Evolutionary conservation across 129 eudicot species (phyloP), one percentile per base, ranked within the genome.

Genomic region (Scalesia atractyloides): DNA sequence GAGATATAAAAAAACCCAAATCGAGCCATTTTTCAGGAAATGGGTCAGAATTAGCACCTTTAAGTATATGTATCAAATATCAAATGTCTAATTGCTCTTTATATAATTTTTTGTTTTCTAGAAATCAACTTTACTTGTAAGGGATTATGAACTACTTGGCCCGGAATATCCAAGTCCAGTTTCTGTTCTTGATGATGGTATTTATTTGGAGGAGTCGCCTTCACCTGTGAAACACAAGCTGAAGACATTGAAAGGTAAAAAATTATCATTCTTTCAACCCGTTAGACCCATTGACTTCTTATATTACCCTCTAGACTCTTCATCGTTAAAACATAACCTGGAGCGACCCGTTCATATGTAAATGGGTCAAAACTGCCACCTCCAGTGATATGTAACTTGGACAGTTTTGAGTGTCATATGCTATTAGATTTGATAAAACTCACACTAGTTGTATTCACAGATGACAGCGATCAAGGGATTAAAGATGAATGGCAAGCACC

Each of bases 91-190:
- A 75, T 56, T 59, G 9, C 34, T 12, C 11, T 61, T 56, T 57
- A 9, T 15, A 7, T 24, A 9, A 37, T 7, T 2, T 70, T 34
- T 16, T 57, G 34, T 24, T 7, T 70, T 84, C 64, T 78, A 89
- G 98, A 90, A 83, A 72, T 74, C 82, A 34, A 66, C 50, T 44
- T 69, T 26, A 70, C 26, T 51, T 51, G 58, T 68, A 70, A 79
- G 77, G 66, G 88, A 86, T 64, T 86, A 85, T 68, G 85, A 79
- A 46, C 71, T 85, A 15, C 76, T 26, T 65, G 85, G 77, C 37
- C 86, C 86, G 3, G 98, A 84, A 76, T 84, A 87, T 64, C 91
- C 96, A 6, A 94, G 98, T 77, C 98, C 98, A 47, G 80, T 94
- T 10, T 94, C 98, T 54, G 97, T 94, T 73, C 97, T 94, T 63